Evolutionary conservation across 306 rosid species (phyloP).

Genomic region (Vigna hirtella): DNA sequence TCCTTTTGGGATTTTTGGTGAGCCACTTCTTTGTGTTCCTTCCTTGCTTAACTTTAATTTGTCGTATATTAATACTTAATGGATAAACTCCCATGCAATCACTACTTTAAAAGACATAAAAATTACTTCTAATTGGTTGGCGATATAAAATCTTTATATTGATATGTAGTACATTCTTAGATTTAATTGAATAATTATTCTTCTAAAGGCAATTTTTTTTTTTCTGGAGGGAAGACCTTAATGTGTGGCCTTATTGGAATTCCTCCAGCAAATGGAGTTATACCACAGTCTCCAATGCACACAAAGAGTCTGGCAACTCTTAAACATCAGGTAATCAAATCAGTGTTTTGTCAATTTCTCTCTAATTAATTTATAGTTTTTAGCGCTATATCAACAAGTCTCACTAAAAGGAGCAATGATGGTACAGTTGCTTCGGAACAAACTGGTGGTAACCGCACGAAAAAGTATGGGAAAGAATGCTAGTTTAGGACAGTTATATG

Average conservation of each 20-base stretch:
- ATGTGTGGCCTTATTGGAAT: constrained; percentile 93
- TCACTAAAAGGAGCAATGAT: constrained; percentile 24
- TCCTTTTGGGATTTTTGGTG: constrained; percentile 91
- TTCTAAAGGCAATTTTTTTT: constrained; percentile 15
- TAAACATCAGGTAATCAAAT: constrained; percentile 82
- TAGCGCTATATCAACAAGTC: constrained; percentile 4
- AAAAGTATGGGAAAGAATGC: constrained; percentile 80
- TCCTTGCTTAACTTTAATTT: constrained; percentile 1
- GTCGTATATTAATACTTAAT: neutral
- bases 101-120: neutral
- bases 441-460: constrained; percentile 75
- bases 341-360: neutral
- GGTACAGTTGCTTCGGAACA: constrained; percentile 85
- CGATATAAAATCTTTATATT: neutral
- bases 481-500: constrained; percentile 90
- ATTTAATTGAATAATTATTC: neutral
- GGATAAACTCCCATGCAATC: neutral
- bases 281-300: constrained; percentile 99
- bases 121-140: neutral
- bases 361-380: neutral
- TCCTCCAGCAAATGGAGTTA: constrained; percentile 97
- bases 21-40: constrained; percentile 21
- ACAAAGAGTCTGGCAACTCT: constrained; percentile 98
- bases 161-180: neutral
- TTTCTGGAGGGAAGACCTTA: constrained; percentile 68